Base-by-base conservation (phyloP, 2,329 filamentous ascomycete species). In the Penicillium italicum region DNA sequence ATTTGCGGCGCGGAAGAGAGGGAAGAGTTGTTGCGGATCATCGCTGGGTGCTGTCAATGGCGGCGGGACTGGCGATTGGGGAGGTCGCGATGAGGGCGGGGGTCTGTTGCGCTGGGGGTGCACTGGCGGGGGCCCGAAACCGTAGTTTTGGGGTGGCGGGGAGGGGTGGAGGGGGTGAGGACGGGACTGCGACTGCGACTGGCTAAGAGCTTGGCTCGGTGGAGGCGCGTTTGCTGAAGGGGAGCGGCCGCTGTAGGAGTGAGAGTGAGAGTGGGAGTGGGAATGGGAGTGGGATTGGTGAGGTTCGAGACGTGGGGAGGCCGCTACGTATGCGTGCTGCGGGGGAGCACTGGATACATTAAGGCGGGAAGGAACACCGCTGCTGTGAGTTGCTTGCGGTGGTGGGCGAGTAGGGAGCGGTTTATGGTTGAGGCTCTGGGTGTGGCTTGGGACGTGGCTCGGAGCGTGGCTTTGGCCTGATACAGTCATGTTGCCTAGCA, bases 1-100 rank as follows among this genome's bases (percentile, higher is more conserved):
- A 76, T 99, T 95, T 14, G 97, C 93, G 1, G 91, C 91, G 58
- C 89, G 83, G 77, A 97, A 99, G 26, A 97, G 80, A 4, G 89
- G 89, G 72, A 91, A 85, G 18, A 99, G 81, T 59, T 85, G 82
- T 50, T 80, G 76, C 12, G 80, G 79, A 71, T 81, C 64, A 76
- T 82, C 62, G 73, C 80, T 59, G 72, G 77, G 65, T 56, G 80
- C 57, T 65, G 80, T 53, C 74, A 77, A 58, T 69, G 76, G 78
- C 73, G 67, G 79, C 72, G 78, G 77, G 61, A 82, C 76, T 59
- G 90, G 82, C 63, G 86, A 85, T 62, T 85, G 83, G 65, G 90
- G 84, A 64, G 87, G 83, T 64, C 85, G 81, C 66, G 84, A 83
- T 69, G 77, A 68, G 62, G 84, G 67, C 63, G 85, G 76, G 64